Evolutionary conservation across 306 rosid genomes (phyloP).

Genomic region (Trifolium pratense): DNA sequence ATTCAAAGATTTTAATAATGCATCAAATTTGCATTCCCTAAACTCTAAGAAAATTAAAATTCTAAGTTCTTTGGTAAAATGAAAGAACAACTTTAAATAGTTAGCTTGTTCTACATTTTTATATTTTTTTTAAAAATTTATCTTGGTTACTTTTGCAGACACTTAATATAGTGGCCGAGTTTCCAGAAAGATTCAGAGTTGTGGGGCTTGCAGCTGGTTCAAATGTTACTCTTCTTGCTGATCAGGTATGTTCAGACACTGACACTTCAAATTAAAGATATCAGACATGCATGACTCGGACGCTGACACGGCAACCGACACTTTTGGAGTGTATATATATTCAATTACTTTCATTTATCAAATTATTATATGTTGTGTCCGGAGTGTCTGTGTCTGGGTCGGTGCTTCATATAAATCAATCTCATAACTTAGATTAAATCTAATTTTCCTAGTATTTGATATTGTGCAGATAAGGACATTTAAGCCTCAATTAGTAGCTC

Average conservation of each 20-base stretch:
- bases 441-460: neutral
- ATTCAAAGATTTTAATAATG: neutral
- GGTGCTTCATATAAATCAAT: neutral
- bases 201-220: constrained; percentile 95
- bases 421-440: neutral
- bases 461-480: constrained; percentile 71
- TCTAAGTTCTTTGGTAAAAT: neutral
- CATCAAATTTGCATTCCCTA: too few species aligned
- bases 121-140: neutral
- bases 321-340: too few species aligned
- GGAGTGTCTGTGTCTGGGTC: too few species aligned
- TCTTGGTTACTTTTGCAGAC: constrained; percentile 57
- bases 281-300: too few species aligned
- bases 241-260: constrained; percentile 60
- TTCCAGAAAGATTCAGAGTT: constrained; percentile 75
- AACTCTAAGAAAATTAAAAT: neutral
- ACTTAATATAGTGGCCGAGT: constrained; percentile 83
- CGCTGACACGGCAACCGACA: too few species aligned
- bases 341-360: too few species aligned
- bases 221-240: constrained; percentile 82
- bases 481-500: constrained; percentile 78
- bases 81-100: neutral
- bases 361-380: too few species aligned
- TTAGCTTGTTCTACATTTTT: neutral
- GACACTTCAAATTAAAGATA: too few species aligned